phyloP scores from a whole-genome alignment of 768 basidiomycete species.

The Lentinula raphanica region DNA sequence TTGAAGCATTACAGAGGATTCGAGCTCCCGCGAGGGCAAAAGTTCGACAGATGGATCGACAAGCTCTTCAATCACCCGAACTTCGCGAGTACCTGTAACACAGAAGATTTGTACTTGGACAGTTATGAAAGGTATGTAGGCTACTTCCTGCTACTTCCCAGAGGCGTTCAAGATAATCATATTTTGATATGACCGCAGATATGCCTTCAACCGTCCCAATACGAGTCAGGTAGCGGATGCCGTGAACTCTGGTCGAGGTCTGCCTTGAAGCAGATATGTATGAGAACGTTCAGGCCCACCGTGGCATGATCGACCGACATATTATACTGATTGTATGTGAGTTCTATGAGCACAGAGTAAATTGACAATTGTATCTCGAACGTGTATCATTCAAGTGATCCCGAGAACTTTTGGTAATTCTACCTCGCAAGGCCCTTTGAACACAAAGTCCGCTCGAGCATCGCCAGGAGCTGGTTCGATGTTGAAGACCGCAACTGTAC shows the following conservation, averaged over 20 bases:
- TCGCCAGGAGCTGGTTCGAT: conserved; percentile 29
- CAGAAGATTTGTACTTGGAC: conserved; percentile 60
- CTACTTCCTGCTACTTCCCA: too few relatives aligned
- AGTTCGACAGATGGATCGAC: conserved; percentile 47
- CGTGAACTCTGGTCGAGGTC: conserved; percentile 58
- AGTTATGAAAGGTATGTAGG: conserved; percentile 66
- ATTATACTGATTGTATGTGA: too few relatives aligned
- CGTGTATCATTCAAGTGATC: background rate
- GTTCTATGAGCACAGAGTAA: too few relatives aligned
- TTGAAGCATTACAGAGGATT: conserved; percentile 67
- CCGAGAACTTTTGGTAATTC: background rate
- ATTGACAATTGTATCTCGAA: background rate
- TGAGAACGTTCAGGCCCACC: too few relatives aligned
- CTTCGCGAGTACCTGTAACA: conserved; percentile 66
- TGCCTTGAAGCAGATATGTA: conserved; percentile 65
- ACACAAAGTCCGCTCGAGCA: conserved; percentile 43
- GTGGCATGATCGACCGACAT: too few relatives aligned
- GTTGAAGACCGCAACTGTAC: conserved; percentile 37
- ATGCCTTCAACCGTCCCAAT: conserved; percentile 72
- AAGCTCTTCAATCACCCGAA: conserved; percentile 54
- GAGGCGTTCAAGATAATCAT: background rate
- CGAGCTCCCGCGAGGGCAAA: conserved; percentile 42
- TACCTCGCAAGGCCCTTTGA: conserved; percentile 38
- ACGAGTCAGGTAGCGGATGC: conserved; percentile 74
- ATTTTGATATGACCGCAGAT: conserved; percentile 34